Percentiles rank a stretch among this genome's conserved stretches.
Conservation (phyloP, 441 rosid species). For the Francoa sonchifolia region DNA sequence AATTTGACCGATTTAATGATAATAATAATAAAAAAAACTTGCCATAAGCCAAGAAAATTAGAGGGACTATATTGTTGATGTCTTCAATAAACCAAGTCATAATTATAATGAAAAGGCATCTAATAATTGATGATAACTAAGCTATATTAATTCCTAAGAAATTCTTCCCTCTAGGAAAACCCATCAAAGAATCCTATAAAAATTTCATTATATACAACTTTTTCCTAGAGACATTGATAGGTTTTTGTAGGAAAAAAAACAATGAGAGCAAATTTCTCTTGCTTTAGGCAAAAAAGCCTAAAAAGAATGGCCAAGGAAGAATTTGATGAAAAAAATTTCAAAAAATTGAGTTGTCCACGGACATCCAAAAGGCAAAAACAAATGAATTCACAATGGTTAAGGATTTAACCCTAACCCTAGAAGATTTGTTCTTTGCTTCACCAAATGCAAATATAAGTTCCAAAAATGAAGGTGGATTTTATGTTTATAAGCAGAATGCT, state of each 20-base stretch:
- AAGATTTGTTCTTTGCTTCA: constrained; percentile 24
- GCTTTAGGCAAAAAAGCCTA: constrained; percentile 11
- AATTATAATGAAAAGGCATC: too few relatives aligned
- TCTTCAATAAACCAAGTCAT: too few relatives aligned
- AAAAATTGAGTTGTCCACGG: constrained; percentile 5
- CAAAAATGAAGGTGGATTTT: constrained; percentile 12
- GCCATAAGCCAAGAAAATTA: too few relatives aligned
- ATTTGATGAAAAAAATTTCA: neutral
- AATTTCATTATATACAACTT: neutral
- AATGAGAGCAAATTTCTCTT: constrained; percentile 17
- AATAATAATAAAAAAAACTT: too few relatives aligned
- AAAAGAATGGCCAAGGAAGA: constrained; percentile 9
- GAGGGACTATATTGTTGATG: too few relatives aligned
- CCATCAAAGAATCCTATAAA: neutral
- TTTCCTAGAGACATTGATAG: neutral
- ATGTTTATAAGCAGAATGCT: constrained; percentile 10
- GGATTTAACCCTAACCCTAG: constrained; percentile 14
- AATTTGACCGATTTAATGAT: too few relatives aligned
- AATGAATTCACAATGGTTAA: neutral
- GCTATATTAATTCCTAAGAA: too few relatives aligned
- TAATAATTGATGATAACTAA: too few relatives aligned
- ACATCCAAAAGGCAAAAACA: neutral
- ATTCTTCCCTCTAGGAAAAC: too few relatives aligned
- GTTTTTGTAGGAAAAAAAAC: neutral
- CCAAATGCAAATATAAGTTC: constrained; percentile 8